Base-by-base conservation (phyloP, 2,329 filamentous ascomycete genomes). In the Juglanconis sp. region DNA sequence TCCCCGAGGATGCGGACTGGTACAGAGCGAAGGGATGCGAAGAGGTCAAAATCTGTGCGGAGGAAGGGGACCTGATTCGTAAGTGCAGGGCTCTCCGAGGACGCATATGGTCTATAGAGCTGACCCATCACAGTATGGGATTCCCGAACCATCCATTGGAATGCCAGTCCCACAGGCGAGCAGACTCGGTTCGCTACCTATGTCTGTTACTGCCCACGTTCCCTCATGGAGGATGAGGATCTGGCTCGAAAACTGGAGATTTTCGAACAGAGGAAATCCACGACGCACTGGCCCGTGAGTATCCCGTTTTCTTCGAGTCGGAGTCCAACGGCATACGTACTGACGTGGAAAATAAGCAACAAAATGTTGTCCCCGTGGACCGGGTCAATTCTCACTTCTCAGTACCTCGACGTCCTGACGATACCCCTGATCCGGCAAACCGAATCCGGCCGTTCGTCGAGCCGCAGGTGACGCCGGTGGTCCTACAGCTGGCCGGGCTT, bases 231-330 rank as follows among this genome's bases (percentile, higher is more conserved):
- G n/a, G 56, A 55, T 15, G 56, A 46, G 30, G 44, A n/a, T 15
- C 46, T 59, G 30, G 46, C 42, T 30, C 35, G 56, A 15, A 62
- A 62, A 52, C 32, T 34, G 15, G 59, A 61, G 50, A 11, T 59
- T 1, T 61, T 59, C 6, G 34, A 8, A 49, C 35, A 9, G 38
- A 34, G 56, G 13, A 62, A 59, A 36, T 2, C 50, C 35, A 62
- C 59, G 6, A 59, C 59, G 6, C 59, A 62, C 17, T 62, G 51
- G 38, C 59, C 59, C n/a, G 59, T 62, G 30, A 40, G 59, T 31
- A 30, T 31, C 30, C 17, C 13, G 24, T 32, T 30, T 35, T 7
- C 47, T 35, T 7, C 3, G 5, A 32, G 9, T 30, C 15, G 10
- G 5, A n/a, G 30, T 5, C n/a, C 8, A 40, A 31, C 15, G 36